Percentiles rank a stretch among this genome's conserved stretches.
phyloP scores from a whole-genome alignment of 75 land plant species.

The Sequoiadendron giganteum region DNA sequence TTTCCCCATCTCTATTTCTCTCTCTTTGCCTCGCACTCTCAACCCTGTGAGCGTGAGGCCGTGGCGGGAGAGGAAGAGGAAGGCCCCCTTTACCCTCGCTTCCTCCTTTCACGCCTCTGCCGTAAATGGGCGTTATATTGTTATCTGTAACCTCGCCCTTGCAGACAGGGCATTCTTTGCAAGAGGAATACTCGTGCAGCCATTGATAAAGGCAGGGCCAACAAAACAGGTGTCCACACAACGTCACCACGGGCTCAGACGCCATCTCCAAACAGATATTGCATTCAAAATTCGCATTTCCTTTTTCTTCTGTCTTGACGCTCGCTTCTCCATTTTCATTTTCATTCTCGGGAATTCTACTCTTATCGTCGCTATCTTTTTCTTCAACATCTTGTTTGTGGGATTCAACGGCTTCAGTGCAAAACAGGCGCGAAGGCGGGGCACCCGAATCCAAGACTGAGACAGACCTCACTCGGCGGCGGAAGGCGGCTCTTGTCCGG shows the following conservation, averaged over 20 bases:
- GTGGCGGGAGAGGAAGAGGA: conserved; percentile 38
- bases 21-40: conserved; percentile 69
- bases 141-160: conserved; percentile 63
- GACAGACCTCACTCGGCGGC: not conserved
- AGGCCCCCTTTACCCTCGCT: conserved; percentile 14
- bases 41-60: conserved; percentile 61
- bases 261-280: conserved; percentile 85
- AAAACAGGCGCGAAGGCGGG: not conserved
- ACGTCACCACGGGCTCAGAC: conserved; percentile 76
- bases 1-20: conserved; percentile 24
- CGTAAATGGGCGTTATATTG: conserved; percentile 78
- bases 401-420: not conserved
- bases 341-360: not conserved
- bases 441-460: not conserved
- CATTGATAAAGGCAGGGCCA: conserved; percentile 89
- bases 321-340: not conserved
- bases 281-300: conserved; percentile 59
- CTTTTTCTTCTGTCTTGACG: not conserved
- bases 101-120: conserved; percentile 44
- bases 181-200: conserved; percentile 63
- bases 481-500: conserved; percentile 13
- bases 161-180: conserved; percentile 86
- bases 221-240: conserved; percentile 89
- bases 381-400: not conserved
- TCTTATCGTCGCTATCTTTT: not conserved